Percentiles rank a stretch among this genome's conserved stretches.
phyloP scores from a whole-genome alignment of 2,329 filamentous ascomycete species.

The Botrytis medusae region DNA sequence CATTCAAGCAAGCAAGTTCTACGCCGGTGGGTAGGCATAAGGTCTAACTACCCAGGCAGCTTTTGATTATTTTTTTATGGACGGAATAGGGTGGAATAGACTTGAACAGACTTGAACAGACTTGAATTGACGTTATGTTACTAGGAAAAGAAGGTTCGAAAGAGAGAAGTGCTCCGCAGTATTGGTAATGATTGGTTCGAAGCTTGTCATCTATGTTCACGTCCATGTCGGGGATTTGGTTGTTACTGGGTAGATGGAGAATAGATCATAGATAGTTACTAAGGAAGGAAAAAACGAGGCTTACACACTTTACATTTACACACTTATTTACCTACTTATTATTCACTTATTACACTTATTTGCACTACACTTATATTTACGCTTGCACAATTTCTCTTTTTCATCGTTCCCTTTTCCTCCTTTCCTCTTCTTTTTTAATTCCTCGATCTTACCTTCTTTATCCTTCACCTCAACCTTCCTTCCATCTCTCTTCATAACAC shows the following conservation, averaged over 20 bases:
- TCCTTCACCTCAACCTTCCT: slow-evolving; percentile 20
- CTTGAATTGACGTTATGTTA: not conserved
- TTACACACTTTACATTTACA: not conserved
- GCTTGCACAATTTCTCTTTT: slow-evolving; percentile 6
- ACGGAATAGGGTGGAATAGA: not conserved
- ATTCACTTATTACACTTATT: not conserved
- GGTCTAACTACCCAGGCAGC: not conserved
- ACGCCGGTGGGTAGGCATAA: not conserved
- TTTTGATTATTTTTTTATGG: not conserved
- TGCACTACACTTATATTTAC: not conserved
- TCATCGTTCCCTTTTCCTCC: not conserved
- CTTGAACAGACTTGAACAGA: not conserved
- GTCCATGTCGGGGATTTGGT: not conserved
- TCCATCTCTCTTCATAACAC: slow-evolving; percentile 19
- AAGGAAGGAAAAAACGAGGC: not conserved
- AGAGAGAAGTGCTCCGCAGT: not conserved
- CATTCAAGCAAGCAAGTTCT: not conserved
- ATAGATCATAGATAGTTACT: not conserved
- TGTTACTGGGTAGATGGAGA: not conserved
- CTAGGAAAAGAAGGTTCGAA: not conserved
- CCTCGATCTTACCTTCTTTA: not conserved
- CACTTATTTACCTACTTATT: not conserved
- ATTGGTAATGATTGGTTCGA: not conserved
- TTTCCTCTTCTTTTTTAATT: not conserved
- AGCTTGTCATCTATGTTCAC: not conserved